Evolutionary conservation across 2,329 filamentous ascomycete species (phyloP), one percentile per base, ranked within the genome.

Genomic region (Colletotrichum sp.): DNA sequence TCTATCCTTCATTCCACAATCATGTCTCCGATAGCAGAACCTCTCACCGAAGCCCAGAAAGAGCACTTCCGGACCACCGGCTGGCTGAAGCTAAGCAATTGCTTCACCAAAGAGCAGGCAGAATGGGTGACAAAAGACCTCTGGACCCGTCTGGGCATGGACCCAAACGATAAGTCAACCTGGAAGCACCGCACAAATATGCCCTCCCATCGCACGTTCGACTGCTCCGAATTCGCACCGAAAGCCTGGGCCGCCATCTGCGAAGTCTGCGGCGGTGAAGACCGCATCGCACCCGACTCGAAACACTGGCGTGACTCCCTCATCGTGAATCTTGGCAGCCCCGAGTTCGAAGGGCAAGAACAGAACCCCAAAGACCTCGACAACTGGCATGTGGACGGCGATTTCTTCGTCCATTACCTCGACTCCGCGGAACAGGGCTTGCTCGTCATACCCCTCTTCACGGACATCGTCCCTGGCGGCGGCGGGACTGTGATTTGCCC

Each of bases 391-490:
- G 91, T 94, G 21, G 93, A 94, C 82, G 93, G 93, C 10, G 93
- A 95, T 79, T 94, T 94, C 82, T 95, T 95, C 81, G 88, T 93
- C 7, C 93, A 95, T 84, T 95, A 92, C 78, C 89, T 95, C 44
- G 93, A 95, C 81, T 93, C 90, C 24, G 91, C 91, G 1, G 93
- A 95, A 84, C 93, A 95, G 82, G 93, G 88, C 0, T 84, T 95
- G 16, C 86, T 95, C 1, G 92, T 94, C 15, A 94, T 94, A 55
- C 93, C 93, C 2, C 82, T 94, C 7, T 95, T 93, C 84, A 92
- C 88, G 1, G 92, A 94, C 80, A 90, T 95, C 68, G 84, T 85
- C 10, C 83, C 89, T 0, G 87, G 88, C 39, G 92, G 91, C 7
- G 93, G 93, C 30, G 93, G 91, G 6, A 95, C 93, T 0, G 87